Evolutionary conservation across 257 asterid species (phyloP), one percentile per base, ranked within the genome.

Genomic region (Penstemon eatonii): DNA sequence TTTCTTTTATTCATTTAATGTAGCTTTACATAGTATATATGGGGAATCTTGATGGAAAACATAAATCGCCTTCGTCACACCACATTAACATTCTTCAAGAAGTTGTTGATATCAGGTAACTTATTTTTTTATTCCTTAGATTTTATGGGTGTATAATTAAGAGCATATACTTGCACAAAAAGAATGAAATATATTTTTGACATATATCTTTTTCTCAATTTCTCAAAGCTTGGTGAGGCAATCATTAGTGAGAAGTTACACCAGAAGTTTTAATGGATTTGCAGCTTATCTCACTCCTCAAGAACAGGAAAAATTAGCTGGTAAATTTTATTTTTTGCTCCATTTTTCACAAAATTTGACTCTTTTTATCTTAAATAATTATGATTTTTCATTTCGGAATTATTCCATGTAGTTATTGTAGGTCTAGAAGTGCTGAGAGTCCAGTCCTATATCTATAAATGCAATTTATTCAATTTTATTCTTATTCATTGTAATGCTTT

Each of bases 1-100:
- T 25, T 25, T 1, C 3, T 25, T 15, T 15, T 15, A 15, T 15
- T 15, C 18, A 15, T 15, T 15, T 10, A 15, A 63, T 7, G 41
- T 56, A 78, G 86, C 68, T 70, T 3, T 63, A 78, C 71, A 63
- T 82, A 15, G 84, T 82, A 52, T 73, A 73, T 74, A 58, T 78
- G 68, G 79, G 80, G 54, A 56, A 42, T 39, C 52, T 25, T 63
- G 72, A 4, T 3, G 49, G 63, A 47, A n/a, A 3, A 3, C 60
- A 60, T 52, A 41, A 42, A 5, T 56, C 81, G 50, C 19, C 51
- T 18, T 9, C 75, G 3, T 60, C 58, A 4, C 43, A 49, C 56
- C 80, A 78, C 66, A 11, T 37, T 2, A 62, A 47, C 25, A 51
- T 73, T 71, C 86, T 81, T 62, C 66, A 67, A 69, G 12, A 78